phyloP scores from a whole-genome alignment of 2,329 filamentous ascomycete species.

The Fusarium drepaniforme region DNA sequence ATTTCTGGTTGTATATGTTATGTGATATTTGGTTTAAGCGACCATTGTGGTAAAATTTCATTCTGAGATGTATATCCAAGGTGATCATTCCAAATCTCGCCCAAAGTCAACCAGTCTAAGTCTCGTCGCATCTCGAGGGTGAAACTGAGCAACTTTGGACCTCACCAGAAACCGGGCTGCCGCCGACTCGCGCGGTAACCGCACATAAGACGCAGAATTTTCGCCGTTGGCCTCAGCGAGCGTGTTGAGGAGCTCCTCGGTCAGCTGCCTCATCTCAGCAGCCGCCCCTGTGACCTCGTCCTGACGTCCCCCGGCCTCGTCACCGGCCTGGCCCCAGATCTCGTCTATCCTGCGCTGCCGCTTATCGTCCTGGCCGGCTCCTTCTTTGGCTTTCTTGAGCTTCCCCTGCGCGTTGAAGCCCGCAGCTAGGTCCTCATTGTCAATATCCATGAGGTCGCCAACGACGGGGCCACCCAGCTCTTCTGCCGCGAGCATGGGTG shows the following conservation, averaged over 20 bases:
- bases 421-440: constrained; percentile 69
- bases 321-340: constrained; percentile 64
- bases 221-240: constrained; percentile 67
- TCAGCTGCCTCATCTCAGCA: constrained; percentile 69
- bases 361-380: constrained; percentile 57
- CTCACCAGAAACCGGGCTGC: constrained; percentile 73
- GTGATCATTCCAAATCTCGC: constrained; percentile 63
- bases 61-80: not conserved
- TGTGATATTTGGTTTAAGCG: not conserved
- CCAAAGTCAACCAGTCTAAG: constrained; percentile 74
- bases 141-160: constrained; percentile 75
- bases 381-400: constrained; percentile 60
- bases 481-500: constrained; percentile 83
- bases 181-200: constrained; percentile 70
- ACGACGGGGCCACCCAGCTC: constrained; percentile 87
- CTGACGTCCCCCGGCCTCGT: constrained; percentile 43
- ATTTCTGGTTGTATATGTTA: not conserved
- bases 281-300: constrained; percentile 65
- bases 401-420: constrained; percentile 73
- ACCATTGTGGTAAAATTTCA: not conserved
- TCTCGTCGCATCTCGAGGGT: constrained; percentile 71
- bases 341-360: constrained; percentile 73
- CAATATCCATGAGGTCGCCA: constrained; percentile 76
- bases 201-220: constrained; percentile 68
- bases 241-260: constrained; percentile 71